Percentiles rank a stretch among this genome's conserved stretches.
Evolutionary conservation across 148 eudicot species (phyloP).

Genomic region (Diospyros kaki): DNA sequence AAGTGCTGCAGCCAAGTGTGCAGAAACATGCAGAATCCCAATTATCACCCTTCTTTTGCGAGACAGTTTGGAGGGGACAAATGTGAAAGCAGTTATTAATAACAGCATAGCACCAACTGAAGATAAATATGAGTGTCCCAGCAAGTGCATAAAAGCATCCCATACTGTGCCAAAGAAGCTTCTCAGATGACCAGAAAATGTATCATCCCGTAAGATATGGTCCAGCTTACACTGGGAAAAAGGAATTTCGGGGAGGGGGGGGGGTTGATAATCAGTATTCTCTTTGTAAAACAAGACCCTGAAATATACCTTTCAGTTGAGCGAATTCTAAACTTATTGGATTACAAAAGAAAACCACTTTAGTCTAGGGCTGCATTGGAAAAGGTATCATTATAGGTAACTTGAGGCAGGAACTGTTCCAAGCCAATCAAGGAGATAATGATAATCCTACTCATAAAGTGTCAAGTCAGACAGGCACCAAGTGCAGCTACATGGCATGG

Average conservation of each 20-base stretch:
- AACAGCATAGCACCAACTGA: slow-evolving; percentile 58
- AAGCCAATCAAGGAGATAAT: slow-evolving; percentile 1
- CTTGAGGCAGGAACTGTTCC: not conserved
- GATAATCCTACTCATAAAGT: slow-evolving; percentile 2
- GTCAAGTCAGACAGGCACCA: not conserved
- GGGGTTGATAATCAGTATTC: slow-evolving; percentile 10
- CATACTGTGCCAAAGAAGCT: slow-evolving; percentile 77
- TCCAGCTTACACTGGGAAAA: slow-evolving; percentile 76
- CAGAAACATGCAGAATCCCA: slow-evolving; percentile 83
- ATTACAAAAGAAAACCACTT: not conserved
- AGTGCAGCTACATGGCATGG: slow-evolving; percentile 4
- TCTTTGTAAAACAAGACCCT: not conserved
- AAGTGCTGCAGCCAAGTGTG: slow-evolving; percentile 86
- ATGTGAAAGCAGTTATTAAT: slow-evolving; percentile 63
- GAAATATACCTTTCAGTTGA: not conserved
- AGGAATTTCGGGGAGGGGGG: not conserved
- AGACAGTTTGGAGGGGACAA: slow-evolving; percentile 83
- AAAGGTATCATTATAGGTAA: not conserved
- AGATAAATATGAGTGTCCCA: slow-evolving; percentile 80
- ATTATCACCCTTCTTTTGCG: slow-evolving; percentile 69
- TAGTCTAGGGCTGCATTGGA: not conserved
- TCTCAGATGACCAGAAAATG: slow-evolving; percentile 78
- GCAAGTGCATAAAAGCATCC: slow-evolving; percentile 65
- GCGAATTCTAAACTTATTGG: not conserved
- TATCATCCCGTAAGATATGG: slow-evolving; percentile 76